A percentile compares a stretch with the other conserved stretches of the same genome.
Conservation (phyloP, 768 basidiomycete species). For the Tephrocybe sp. region DNA sequence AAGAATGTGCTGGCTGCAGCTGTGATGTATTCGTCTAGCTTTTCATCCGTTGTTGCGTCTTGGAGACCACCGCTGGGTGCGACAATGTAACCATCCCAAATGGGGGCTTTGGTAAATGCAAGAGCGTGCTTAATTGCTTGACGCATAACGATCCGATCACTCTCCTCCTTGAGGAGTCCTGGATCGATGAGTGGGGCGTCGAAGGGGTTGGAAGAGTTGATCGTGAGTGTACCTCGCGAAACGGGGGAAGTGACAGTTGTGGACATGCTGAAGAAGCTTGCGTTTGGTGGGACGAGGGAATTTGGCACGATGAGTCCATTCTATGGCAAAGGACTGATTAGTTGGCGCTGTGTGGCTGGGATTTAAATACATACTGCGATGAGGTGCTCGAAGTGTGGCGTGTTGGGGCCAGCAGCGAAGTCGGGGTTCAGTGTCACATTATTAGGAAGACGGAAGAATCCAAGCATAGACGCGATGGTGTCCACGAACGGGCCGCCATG, state of each 20-base stretch:
- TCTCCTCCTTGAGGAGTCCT: conserved; percentile 7
- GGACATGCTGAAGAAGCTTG: conserved; percentile 16
- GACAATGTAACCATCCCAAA: conserved; percentile 8
- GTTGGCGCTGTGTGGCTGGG: background rate
- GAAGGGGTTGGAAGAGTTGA: conserved; percentile 10
- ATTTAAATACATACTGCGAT: conserved; percentile 8
- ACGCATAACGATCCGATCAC: conserved; percentile 2
- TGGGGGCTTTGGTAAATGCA: conserved; percentile 2
- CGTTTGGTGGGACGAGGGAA: conserved; percentile 7
- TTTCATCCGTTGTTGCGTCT: conserved; percentile 24
- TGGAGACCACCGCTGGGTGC: conserved; percentile 17
- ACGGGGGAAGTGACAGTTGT: conserved; percentile 27
- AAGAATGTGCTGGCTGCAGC: conserved; percentile 18
- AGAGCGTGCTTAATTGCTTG: conserved; percentile 6
- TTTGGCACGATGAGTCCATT: conserved; percentile 10
- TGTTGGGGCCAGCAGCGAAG: conserved; percentile 24
- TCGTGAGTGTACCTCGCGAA: conserved; percentile 8
- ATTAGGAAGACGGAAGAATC: conserved; percentile 23
- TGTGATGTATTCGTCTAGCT: conserved; percentile 24
- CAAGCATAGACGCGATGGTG: conserved; percentile 19
- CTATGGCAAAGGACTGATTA: background rate
- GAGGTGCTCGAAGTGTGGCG: conserved; percentile 17
- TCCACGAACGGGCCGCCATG: conserved; percentile 10
- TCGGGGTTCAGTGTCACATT: conserved; percentile 22
- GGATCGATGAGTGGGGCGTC: conserved; percentile 10